Conservation (phyloP, 208 protist genomes). For the Endotrypanum monterogeii region DNA sequence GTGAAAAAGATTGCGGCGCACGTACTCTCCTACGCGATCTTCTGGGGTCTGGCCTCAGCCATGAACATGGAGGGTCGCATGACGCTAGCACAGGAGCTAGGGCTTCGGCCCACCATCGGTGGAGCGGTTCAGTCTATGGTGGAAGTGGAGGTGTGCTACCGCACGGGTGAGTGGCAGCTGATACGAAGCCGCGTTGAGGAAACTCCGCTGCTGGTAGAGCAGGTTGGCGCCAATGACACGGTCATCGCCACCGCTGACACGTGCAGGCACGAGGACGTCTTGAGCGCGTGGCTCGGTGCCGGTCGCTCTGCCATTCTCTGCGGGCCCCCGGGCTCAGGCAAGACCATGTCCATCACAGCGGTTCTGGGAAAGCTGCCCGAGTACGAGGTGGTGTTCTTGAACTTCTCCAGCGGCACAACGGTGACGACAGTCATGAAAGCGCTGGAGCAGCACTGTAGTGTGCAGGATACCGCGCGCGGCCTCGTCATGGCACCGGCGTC, state of each 20-base stretch:
- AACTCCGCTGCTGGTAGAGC: constrained; percentile 90
- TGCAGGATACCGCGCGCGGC: constrained; percentile 90
- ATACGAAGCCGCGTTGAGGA: constrained; percentile 75
- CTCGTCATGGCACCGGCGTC: constrained; percentile 89
- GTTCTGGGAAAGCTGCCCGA: constrained; percentile 91
- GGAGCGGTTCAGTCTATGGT: constrained; percentile 56
- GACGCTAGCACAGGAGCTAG: constrained; percentile 64
- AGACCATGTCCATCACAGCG: constrained; percentile 98
- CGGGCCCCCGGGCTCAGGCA: constrained; percentile 98
- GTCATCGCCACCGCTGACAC: constrained; percentile 99
- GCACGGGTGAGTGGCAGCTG: constrained; percentile 77
- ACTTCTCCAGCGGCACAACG: constrained; percentile 98
- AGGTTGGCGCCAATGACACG: constrained; percentile 93
- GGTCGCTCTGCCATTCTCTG: constrained; percentile 96
- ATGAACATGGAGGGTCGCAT: constrained; percentile 58
- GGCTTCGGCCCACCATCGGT: constrained; percentile 34
- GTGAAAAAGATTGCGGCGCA: constrained; percentile 21
- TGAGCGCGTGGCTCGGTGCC: constrained; percentile 95
- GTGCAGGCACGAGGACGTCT: constrained; percentile 95
- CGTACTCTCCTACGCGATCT: constrained; percentile 91
- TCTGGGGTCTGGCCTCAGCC: constrained; percentile 95
- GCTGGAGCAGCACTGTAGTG: constrained; percentile 97
- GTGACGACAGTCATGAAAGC: constrained; percentile 97
- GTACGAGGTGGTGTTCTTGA: constrained; percentile 96
- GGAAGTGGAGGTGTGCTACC: constrained; percentile 84